These are phyloP conservation scores for Hemileccinum rubropunctum DNA, from an alignment of 768 basidiomycete genomes.

Conservation along the genomic window DNA sequence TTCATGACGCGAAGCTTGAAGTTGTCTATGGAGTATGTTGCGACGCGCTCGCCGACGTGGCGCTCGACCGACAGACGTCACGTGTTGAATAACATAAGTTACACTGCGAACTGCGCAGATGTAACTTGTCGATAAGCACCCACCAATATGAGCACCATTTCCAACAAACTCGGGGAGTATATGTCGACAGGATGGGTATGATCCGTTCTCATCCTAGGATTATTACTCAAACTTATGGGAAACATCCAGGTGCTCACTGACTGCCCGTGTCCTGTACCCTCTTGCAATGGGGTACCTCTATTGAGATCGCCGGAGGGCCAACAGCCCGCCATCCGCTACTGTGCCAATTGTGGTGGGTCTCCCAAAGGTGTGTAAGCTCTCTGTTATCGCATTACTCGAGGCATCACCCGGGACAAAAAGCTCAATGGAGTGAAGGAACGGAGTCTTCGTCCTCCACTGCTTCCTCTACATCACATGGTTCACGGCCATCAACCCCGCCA, in stretches of 20 bases:
- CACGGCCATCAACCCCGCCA: constrained; percentile 71
- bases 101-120: neutral
- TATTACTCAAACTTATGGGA: constrained; percentile 5
- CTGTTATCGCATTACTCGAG: neutral
- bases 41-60: constrained; percentile 22
- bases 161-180: constrained; percentile 62
- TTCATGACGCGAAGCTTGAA: constrained; percentile 27
- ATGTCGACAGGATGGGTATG: constrained; percentile 78
- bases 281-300: constrained; percentile 63
- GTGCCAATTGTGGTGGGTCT: constrained; percentile 59
- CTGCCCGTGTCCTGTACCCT: constrained; percentile 50
- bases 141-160: constrained; percentile 53
- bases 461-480: constrained; percentile 50
- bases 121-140: constrained; percentile 2
- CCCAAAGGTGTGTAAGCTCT: constrained; percentile 30
- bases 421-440: constrained; percentile 16
- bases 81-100: constrained; percentile 16
- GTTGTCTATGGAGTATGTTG: too few relatives aligned
- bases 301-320: constrained; percentile 62
- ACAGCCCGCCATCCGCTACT: constrained; percentile 48
- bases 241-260: constrained; percentile 59
- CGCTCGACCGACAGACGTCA: constrained; percentile 8
- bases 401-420: constrained; percentile 10
- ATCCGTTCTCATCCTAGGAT: neutral
- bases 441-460: constrained; percentile 38